Percentiles rank a stretch among this genome's conserved stretches.
Evolutionary conservation across 2,329 filamentous ascomycete genomes (phyloP).

Genomic region (Aspergillus luchuensis): DNA sequence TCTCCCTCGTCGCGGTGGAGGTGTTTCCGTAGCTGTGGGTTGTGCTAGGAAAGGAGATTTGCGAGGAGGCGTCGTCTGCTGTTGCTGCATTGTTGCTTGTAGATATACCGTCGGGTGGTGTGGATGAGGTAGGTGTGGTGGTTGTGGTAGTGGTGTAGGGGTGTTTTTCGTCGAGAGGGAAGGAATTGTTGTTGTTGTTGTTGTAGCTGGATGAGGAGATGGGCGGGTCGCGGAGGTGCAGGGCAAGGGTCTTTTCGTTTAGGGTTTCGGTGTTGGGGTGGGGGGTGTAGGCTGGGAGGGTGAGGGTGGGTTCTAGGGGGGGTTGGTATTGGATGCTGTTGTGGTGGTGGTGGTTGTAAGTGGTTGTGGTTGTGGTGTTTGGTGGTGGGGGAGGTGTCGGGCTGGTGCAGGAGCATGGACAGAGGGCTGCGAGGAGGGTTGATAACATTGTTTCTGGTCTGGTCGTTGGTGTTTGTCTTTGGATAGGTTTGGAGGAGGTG

Average conservation of each 20-base stretch:
- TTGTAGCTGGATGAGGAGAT: conserved; percentile 27
- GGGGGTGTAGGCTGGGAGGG: conserved; percentile 46
- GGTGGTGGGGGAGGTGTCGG: background rate
- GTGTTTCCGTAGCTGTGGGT: conserved; percentile 45
- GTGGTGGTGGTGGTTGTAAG: background rate
- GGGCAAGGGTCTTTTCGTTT: conserved; percentile 44
- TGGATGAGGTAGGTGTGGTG: too few relatives aligned
- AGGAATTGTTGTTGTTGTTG: conserved; percentile 6
- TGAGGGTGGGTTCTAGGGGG: conserved; percentile 40
- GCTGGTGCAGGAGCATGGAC: background rate
- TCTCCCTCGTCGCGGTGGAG: conserved; percentile 47
- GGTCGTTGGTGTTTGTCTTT: background rate
- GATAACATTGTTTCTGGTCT: background rate
- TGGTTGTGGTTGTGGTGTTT: background rate
- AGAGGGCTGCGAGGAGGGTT: background rate
- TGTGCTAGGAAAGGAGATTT: conserved; percentile 44
- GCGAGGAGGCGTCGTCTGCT: conserved; percentile 40
- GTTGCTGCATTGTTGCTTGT: conserved; percentile 24
- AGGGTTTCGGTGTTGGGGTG: conserved; percentile 35
- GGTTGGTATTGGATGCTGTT: conserved; percentile 11
- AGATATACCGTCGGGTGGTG: too few relatives aligned
- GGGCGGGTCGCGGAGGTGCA: conserved; percentile 35
- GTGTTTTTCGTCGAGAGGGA: conserved; percentile 33
- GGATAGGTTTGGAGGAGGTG: background rate
- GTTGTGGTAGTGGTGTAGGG: background rate